Percentiles rank a stretch among this genome's conserved stretches.
Conservation (phyloP, 2,329 filamentous ascomycete species). For the Didymella lethalis region DNA sequence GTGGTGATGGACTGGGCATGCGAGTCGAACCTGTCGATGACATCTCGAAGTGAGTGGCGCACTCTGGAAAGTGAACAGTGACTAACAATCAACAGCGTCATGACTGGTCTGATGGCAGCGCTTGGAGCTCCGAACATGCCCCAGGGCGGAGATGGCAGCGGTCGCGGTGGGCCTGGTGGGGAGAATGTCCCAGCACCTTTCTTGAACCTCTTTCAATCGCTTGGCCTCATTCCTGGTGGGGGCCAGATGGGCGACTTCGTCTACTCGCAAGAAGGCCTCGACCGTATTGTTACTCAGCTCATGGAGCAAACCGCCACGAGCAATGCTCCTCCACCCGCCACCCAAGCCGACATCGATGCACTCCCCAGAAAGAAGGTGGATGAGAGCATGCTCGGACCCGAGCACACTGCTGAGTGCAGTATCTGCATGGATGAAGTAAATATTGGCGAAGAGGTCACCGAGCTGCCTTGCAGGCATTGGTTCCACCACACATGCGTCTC, state of each 20-base stretch:
- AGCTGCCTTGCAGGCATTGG: constrained; percentile 90
- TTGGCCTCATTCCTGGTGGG: constrained; percentile 43
- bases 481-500: constrained; percentile 86
- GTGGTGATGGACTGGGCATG: constrained; percentile 61
- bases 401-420: constrained; percentile 80
- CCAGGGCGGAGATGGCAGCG: constrained; percentile 15
- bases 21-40: constrained; percentile 57
- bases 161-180: constrained; percentile 15
- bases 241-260: constrained; percentile 77
- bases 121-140: constrained; percentile 37
- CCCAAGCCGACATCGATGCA: constrained; percentile 74
- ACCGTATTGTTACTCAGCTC: constrained; percentile 84
- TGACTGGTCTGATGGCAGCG: constrained; percentile 45
- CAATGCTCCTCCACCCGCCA: constrained; percentile 82
- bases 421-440: constrained; percentile 92
- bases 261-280: constrained; percentile 88
- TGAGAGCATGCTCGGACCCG: constrained; percentile 71
- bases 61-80: constrained; percentile 46
- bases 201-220: constrained; percentile 54
- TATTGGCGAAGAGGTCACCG: constrained; percentile 74
- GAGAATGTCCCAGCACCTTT: constrained; percentile 48
- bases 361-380: constrained; percentile 77
- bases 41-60: constrained; percentile 43
- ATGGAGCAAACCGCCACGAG: constrained; percentile 83
- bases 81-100: constrained; percentile 39